phyloP scores from a whole-genome alignment of 345 rosid genomes.

The Turritis glabra region DNA sequence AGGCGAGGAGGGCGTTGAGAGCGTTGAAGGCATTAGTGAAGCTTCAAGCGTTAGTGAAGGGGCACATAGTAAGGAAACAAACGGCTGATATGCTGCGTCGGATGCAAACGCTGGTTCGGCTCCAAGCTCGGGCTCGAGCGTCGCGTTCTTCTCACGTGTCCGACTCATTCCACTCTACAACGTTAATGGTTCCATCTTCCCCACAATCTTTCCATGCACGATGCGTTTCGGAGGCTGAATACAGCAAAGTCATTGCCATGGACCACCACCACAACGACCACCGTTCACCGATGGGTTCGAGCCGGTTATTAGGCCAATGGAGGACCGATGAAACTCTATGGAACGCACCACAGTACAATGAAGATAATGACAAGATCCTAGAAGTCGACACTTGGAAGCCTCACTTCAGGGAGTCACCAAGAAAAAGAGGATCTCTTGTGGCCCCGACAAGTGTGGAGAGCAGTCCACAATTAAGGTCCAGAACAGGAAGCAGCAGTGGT shows the following conservation, averaged over 20 bases:
- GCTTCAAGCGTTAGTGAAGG: conserved; percentile 94
- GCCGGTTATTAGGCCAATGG: conserved; percentile 74
- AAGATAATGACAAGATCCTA: conserved; percentile 76
- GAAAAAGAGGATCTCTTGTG: conserved; percentile 48
- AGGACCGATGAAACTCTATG: conserved; percentile 59
- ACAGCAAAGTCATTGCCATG: conserved; percentile 36
- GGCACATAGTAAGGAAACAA: conserved; percentile 88
- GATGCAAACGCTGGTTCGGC: conserved; percentile 78
- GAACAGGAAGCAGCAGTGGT: conserved; percentile 65
- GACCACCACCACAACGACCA: conserved; percentile 31
- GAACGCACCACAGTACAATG: conserved; percentile 40
- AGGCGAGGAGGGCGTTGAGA: conserved; percentile 93
- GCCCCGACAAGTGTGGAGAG: conserved; percentile 56
- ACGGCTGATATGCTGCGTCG: conserved; percentile 77
- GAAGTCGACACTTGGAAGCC: conserved; percentile 99
- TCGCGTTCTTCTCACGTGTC: conserved; percentile 53
- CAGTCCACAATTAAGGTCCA: conserved; percentile 73
- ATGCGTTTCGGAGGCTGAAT: conserved; percentile 35
- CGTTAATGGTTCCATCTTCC: conserved; percentile 36
- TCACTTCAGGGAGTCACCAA: conserved; percentile 54
- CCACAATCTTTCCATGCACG: conserved; percentile 38
- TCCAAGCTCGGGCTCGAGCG: conserved; percentile 77
- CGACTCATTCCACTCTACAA: conserved; percentile 50
- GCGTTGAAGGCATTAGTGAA: conserved; percentile 91
- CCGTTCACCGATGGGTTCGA: conserved; percentile 46